Percentiles rank a stretch among this genome's conserved stretches.
phyloP scores from a whole-genome alignment of 2,329 filamentous ascomycete species.

The Rutstroemia sp. region DNA sequence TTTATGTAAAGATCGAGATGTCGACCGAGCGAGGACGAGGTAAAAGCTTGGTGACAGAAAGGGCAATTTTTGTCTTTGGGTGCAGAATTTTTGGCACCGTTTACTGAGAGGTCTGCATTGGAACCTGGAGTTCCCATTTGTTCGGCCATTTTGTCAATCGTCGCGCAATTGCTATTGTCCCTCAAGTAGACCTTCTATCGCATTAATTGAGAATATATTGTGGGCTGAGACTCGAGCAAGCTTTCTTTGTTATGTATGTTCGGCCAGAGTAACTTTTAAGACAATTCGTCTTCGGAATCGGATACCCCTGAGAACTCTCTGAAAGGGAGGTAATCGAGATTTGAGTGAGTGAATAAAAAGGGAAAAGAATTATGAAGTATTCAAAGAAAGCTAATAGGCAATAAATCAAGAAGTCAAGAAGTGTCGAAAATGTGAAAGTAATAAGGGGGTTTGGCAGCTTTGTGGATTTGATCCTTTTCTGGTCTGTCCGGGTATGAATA shows the following conservation, averaged over 20 bases:
- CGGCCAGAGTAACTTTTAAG: neutral
- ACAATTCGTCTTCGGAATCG: neutral
- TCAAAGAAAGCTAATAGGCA: too few relatives aligned
- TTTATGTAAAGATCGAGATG: conserved; percentile 94
- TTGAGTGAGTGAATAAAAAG: too few relatives aligned
- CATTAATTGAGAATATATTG: conserved; percentile 15
- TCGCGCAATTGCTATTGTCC: too few relatives aligned
- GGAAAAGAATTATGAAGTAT: too few relatives aligned
- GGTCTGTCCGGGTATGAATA: conserved; percentile 1
- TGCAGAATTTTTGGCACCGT: conserved; percentile 23
- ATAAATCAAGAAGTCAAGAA: too few relatives aligned
- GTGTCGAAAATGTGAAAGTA: neutral
- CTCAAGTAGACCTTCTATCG: conserved; percentile 13
- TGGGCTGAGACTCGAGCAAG: neutral
- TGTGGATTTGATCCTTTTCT: conserved; percentile 6
- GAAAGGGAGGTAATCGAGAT: too few relatives aligned
- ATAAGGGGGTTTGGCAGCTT: conserved; percentile 9
- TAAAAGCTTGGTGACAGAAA: conserved; percentile 85
- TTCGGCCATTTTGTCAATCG: conserved; percentile 23
- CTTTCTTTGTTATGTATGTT: neutral
- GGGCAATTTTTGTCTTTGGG: conserved; percentile 80
- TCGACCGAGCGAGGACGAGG: conserved; percentile 84
- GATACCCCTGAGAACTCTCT: conserved; percentile 3
- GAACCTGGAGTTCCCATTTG: conserved; percentile 30
- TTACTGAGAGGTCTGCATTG: conserved; percentile 27